Conservation (phyloP, 495 filamentous ascomycete species). For the Thozetella sp. region DNA sequence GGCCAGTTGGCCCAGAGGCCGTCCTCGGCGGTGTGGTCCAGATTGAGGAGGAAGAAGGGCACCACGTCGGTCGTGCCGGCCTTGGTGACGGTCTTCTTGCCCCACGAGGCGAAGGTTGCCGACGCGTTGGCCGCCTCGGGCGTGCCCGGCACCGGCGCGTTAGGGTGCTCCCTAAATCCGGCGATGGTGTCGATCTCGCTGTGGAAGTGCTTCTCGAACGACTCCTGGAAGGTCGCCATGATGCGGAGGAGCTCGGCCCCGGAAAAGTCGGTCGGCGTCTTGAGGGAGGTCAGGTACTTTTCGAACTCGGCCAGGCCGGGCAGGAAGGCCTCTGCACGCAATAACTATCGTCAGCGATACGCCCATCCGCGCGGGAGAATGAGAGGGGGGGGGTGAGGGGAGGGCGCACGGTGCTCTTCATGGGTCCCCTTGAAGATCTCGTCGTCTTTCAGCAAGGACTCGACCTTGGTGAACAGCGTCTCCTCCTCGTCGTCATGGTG, state of each 20-base stretch:
- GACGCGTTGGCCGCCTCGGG: constrained; percentile 34
- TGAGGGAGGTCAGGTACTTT: constrained; percentile 42
- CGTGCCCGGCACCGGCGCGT: constrained; percentile 32
- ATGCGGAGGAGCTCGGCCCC: constrained; percentile 42
- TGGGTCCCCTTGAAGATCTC: constrained; percentile 46
- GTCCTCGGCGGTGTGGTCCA: constrained; percentile 55
- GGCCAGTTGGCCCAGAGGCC: constrained; percentile 54
- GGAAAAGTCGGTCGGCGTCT: constrained; percentile 35
- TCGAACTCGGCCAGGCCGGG: constrained; percentile 46
- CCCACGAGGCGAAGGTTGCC: constrained; percentile 40
- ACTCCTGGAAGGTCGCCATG: constrained; percentile 46
- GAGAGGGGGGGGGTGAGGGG: neutral
- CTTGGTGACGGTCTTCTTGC: constrained; percentile 51
- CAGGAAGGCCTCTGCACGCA: constrained; percentile 45
- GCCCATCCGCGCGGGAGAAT: neutral
- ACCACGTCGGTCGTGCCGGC: constrained; percentile 50
- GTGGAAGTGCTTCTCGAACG: constrained; percentile 54
- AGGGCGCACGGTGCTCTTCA: constrained; percentile 46
- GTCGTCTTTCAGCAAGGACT: constrained; percentile 44
- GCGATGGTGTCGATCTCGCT: constrained; percentile 55
- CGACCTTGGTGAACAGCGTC: constrained; percentile 53
- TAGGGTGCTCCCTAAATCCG: constrained; percentile 41
- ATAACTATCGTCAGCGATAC: neutral
- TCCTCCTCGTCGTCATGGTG: constrained; percentile 58
- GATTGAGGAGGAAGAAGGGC: constrained; percentile 59